Evolutionary conservation across 352 stramenopile genomes (phyloP), one percentile per base, ranked within the genome.

Genomic region (Globisporangium camurandrum): DNA sequence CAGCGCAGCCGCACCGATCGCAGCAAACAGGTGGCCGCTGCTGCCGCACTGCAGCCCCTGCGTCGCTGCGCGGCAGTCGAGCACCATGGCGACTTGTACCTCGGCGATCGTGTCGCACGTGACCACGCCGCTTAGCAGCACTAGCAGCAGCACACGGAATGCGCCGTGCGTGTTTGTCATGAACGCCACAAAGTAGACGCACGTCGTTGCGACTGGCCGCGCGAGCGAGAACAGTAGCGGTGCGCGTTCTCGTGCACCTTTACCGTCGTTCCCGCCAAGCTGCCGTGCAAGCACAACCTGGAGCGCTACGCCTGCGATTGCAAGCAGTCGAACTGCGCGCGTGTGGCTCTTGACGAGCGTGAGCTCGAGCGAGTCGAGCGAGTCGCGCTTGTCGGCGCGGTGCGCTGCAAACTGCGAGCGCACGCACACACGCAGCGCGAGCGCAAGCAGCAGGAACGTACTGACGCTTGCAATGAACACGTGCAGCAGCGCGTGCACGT

Each of bases 81-180:
- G 62, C 22, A 75, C 60, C 73, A 86, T 84, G 23, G 69, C 47
- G 38, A 86, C 57, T 11, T 64, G 69, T 7, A 88, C 75, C 38
- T 84, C 62, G 1, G 72, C 64, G 41, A 84, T 27, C 2, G 64
- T 76, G 59, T 85, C 69, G 16, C 71, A 54, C 10, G 67, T 57
- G 10, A 83, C 26, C 8, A 80, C 60, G n/a, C 70, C 56, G n/a
- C 45, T 52, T 1, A 79, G 47, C 9, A 77, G 16, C 31, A 64
- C 9, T 12, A 84, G 28, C 17, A 67, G 74, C 1, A 61, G 39
- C 19, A 77, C 37, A 16, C 73, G 71, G 52, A 75, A 88, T n/a
- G 66, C 69, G 16, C 68, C 59, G 47, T 88, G 71, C 7, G 71
- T 81, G 69, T 80, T 86, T 52, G 71, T 86, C 69, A 78, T 84